Evolutionary conservation across 306 rosid species (phyloP).

Genomic region (Sechiopsis laciniata): DNA sequence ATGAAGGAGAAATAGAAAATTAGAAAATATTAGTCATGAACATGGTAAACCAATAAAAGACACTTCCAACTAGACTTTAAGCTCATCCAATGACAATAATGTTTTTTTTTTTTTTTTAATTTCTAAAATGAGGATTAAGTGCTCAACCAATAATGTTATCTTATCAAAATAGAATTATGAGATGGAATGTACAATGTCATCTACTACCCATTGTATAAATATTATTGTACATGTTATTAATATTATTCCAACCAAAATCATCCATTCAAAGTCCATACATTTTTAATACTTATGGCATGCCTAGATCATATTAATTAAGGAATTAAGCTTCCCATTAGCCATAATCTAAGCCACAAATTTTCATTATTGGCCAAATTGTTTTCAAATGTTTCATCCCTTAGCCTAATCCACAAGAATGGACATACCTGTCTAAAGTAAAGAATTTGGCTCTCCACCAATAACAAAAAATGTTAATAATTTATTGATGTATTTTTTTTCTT

Average conservation of each 20-base stretch:
- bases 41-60: too few species aligned
- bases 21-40: too few species aligned
- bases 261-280: not conserved
- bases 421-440: not conserved
- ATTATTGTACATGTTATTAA: not conserved
- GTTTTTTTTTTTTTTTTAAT: too few species aligned
- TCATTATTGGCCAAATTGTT: not conserved
- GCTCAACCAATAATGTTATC: too few species aligned
- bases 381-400: not conserved
- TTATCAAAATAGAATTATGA: not conserved
- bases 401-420: slow-evolving; percentile 12
- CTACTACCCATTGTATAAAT: not conserved
- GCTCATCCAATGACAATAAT: too few species aligned
- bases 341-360: not conserved
- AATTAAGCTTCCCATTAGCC: not conserved
- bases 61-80: too few species aligned
- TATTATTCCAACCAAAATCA: not conserved
- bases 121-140: too few species aligned
- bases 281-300: not conserved
- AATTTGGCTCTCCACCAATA: too few species aligned
- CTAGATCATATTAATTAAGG: not conserved
- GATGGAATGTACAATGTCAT: slow-evolving; percentile 3
- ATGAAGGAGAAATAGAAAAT: too few species aligned
- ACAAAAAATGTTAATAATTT: too few species aligned
- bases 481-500: too few species aligned